Evolutionary conservation across 148 eudicot species (phyloP), one percentile per base, ranked within the genome.

Genomic region (Suaeda aralocaspica): DNA sequence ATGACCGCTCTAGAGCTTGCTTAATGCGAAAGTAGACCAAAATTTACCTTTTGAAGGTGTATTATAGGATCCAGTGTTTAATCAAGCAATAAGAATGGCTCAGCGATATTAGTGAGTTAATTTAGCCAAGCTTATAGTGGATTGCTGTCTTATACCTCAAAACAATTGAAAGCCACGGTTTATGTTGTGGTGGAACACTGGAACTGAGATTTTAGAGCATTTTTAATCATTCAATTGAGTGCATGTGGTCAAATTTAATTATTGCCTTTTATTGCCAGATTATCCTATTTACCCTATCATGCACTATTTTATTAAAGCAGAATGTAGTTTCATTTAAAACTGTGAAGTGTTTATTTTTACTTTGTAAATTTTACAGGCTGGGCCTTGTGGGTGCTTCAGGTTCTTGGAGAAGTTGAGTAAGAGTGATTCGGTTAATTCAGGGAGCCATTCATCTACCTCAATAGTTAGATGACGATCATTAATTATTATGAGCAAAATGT

Each of bases 391-490:
- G 49, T 74, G 72, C 61, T 74, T 68, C 59, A 21, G 50, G 4
- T 29, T 74, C 31, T 13, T 59, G 0, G 42, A 39, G 30, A 68
- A 33, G 67, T 13, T 48, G 66, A 53, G 77, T 4, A 68, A 51
- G 21, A 55, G 30, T 6, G 19, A 25, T 25, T 52, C 19, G 24
- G 26, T 11, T n/a, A 36, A 59, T 68, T 31, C 72, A 60, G 64
- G 69, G 45, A 77, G 80, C 60, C 76, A 73, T 45, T 64, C 81
- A 12, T 67, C 77, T 26, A 59, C 28, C 68, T 78, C 81, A n/a
- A 68, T 60, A 21, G 69, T 72, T 50, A 68, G 81, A 68, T 78
- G 70, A 78, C 33, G 28, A 14, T 51, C 22, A 41, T 45, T 9
- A 57, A 9, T 58, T 44, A 45, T 45, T 30, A 25, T 16, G 46